Percentiles rank a stretch among this genome's conserved stretches.
These are phyloP conservation scores for Daldinia sp. DNA, from an alignment of 2,329 filamentous ascomycete species.

Conservation along the genomic window DNA sequence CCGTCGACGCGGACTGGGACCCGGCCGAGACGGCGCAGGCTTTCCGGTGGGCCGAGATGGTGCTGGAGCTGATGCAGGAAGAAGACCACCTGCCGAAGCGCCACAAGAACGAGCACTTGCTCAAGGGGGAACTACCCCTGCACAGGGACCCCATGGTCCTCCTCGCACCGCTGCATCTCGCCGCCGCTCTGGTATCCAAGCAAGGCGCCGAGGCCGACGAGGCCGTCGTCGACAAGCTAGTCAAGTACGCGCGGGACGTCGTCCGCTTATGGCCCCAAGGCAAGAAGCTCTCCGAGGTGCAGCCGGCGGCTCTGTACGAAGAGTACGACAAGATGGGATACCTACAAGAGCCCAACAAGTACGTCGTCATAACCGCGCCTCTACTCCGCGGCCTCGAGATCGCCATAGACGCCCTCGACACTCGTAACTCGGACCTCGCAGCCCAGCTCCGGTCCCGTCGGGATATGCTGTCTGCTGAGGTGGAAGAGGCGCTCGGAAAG, in stretches of 20 bases:
- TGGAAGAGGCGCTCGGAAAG: conserved; percentile 50
- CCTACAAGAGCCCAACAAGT: conserved; percentile 53
- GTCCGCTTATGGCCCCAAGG: conserved; percentile 57
- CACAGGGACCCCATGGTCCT: conserved; percentile 59
- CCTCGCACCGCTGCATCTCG: conserved; percentile 58
- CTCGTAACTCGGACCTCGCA: conserved; percentile 50
- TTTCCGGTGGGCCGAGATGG: conserved; percentile 59
- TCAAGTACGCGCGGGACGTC: conserved; percentile 55
- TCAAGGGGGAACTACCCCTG: conserved; percentile 49
- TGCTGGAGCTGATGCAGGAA: conserved; percentile 64
- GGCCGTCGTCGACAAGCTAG: conserved; percentile 52
- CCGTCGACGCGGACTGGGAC: conserved; percentile 55
- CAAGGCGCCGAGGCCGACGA: conserved; percentile 46
- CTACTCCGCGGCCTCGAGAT: conserved; percentile 60
- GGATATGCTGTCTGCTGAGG: conserved; percentile 54
- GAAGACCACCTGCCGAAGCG: conserved; percentile 53
- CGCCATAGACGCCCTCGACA: conserved; percentile 57
- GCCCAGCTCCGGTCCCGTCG: conserved; percentile 56
- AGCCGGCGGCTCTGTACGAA: conserved; percentile 52
- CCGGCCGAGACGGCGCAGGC: conserved; percentile 56
- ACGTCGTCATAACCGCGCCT: conserved; percentile 53
- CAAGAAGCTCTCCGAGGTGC: conserved; percentile 54
- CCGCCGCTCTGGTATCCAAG: conserved; percentile 56
- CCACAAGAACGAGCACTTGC: conserved; percentile 24
- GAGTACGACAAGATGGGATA: conserved; percentile 49